Base-by-base conservation (phyloP, 169 alveolate genomes). In the Cryptosporidium muris region DNA sequence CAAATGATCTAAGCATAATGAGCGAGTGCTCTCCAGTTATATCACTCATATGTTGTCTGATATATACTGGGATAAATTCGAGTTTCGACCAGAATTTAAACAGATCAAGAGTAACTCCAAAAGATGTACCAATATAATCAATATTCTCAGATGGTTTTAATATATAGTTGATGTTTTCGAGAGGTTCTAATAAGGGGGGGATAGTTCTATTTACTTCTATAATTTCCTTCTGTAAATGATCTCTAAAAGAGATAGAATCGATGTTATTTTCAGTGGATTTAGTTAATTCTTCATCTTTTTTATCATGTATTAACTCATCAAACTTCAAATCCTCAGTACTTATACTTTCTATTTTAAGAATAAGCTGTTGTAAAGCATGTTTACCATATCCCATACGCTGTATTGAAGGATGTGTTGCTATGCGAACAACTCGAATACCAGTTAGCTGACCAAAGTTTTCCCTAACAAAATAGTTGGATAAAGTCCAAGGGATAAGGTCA, bases 331-430 rank as follows among this genome's bases (percentile, higher is more conserved):
- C 88, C 81, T 64, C 48, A 89, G 90, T 63, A 81, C 90, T 81
- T 88, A 94, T 66, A 67, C 88, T 62, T 82, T 88, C 51, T 81
- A 74, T 43, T 12, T 74, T 74, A 42, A n/a, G 36, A 4, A 74
- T 68, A 51, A 97, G 94, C 88, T 93, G 91, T 80, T 92, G 94
- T 40, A 98, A 60, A 62, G 99, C 97, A 67, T 93, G 96, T 14
- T 97, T 81, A 0, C 99, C 99, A 90, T 97, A 98, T 37, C 99
- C 99, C 97, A 97, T 94, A 58, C 96, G 95, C 82, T 95, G 98
- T 51, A 97, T 92, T 48, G 96, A 93, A 49, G 99, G 99, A 82
- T 98, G 99, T 14, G 98, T 96, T 3, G 99, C 99, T n/a, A 98
- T 96, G 68, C 99, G 95, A 11, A 98, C 99, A 8, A 98, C 90